Evolutionary conservation across 2,329 filamentous ascomycete species (phyloP).

Genomic region (Fusarium torulosum): DNA sequence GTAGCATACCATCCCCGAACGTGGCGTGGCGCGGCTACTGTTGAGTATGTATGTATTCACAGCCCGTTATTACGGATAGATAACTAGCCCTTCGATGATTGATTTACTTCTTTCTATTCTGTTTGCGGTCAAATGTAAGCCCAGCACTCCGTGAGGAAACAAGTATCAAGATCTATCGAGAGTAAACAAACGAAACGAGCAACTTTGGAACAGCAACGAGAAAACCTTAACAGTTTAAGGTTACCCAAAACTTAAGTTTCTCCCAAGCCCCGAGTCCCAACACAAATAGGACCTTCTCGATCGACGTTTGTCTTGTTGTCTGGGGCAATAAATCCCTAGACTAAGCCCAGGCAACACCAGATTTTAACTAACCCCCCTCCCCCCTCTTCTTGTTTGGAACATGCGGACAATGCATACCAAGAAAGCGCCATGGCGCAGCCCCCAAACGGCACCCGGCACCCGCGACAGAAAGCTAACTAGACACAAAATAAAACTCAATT

Average conservation of each 20-base stretch:
- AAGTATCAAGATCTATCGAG: not conserved
- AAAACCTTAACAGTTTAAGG: slow-evolving; percentile 10
- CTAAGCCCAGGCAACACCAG: slow-evolving; percentile 1
- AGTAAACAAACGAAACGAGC: slow-evolving; percentile 9
- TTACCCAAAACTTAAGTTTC: not conserved
- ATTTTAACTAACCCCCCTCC: slow-evolving; percentile 1
- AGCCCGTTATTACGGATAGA: not conserved
- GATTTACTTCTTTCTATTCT: not conserved
- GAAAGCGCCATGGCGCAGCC: slow-evolving; percentile 24
- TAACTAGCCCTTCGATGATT: not conserved
- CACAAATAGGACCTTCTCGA: not conserved
- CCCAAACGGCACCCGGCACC: slow-evolving; percentile 32
- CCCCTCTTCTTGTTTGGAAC: slow-evolving; percentile 17
- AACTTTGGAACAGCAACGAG: not conserved
- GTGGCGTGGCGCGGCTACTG: not conserved
- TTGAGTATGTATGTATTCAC: no score
- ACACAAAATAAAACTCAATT: slow-evolving; percentile 21
- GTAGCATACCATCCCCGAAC: not conserved
- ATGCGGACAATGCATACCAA: slow-evolving; percentile 20
- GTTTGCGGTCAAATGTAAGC: not conserved
- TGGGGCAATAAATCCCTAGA: slow-evolving; percentile 24
- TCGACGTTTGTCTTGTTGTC: slow-evolving; percentile 19
- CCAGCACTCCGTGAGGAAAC: not conserved
- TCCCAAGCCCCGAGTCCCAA: not conserved
- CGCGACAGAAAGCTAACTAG: not conserved